phyloP scores from a whole-genome alignment of 805 yeast species.

The Candida palmyrensis region DNA sequence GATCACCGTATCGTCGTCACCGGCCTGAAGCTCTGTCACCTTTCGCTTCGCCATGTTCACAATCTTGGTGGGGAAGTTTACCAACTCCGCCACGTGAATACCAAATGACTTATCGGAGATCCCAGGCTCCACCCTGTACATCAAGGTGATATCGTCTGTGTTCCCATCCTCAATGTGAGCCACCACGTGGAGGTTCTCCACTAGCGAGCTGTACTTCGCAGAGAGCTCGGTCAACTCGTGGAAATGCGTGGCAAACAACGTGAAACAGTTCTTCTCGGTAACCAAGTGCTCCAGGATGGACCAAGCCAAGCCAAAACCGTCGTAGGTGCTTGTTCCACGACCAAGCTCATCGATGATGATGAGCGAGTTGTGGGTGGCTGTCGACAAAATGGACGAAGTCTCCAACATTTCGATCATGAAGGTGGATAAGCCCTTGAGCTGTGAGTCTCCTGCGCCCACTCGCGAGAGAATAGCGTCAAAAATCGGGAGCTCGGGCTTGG shows the following conservation, averaged over 20 bases:
- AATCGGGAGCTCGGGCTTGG: slow-evolving; percentile 64
- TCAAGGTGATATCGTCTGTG: slow-evolving; percentile 68
- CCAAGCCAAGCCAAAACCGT: slow-evolving; percentile 98
- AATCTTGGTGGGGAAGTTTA: slow-evolving; percentile 85
- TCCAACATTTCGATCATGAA: slow-evolving; percentile 92
- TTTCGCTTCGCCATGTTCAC: slow-evolving; percentile 94
- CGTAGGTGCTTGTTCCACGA: slow-evolving; percentile 84
- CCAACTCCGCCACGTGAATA: slow-evolving; percentile 95
- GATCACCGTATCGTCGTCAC: slow-evolving; percentile 35
- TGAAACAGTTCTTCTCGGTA: slow-evolving; percentile 63
- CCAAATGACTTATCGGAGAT: slow-evolving; percentile 95
- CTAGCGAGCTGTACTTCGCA: slow-evolving; percentile 50
- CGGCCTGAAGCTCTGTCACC: slow-evolving; percentile 78
- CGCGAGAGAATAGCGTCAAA: slow-evolving; percentile 92
- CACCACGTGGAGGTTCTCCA: slow-evolving; percentile 83
- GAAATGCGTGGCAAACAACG: slow-evolving; percentile 95
- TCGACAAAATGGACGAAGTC: slow-evolving; percentile 78
- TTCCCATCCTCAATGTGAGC: slow-evolving; percentile 68
- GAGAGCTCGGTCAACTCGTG: slow-evolving; percentile 88
- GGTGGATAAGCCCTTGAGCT: slow-evolving; percentile 92
- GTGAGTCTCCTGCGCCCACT: slow-evolving; percentile 99
- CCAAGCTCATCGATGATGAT: slow-evolving; percentile 94
- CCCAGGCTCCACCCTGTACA: slow-evolving; percentile 96
- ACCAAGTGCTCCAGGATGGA: slow-evolving; percentile 87
- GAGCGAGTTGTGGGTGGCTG: slow-evolving; percentile 73